These are phyloP conservation scores for Cylindrotheca fusiformis DNA, from an alignment of 108 stramenopile genomes.

Conservation along the genomic window DNA sequence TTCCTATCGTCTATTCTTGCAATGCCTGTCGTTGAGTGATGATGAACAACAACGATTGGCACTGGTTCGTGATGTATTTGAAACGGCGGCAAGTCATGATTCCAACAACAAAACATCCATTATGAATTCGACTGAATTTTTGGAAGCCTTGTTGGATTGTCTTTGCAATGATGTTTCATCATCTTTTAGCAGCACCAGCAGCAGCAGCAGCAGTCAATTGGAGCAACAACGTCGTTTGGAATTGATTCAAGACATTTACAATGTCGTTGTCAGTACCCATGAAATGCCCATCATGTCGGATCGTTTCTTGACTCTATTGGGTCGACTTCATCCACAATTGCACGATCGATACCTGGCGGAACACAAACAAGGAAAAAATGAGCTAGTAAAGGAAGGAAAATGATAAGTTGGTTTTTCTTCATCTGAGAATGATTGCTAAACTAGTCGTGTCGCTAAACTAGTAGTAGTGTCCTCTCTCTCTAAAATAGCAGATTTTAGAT, in stretches of 20 bases:
- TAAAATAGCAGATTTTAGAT: too few relatives aligned
- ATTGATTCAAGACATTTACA: neutral
- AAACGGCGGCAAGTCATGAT: too few relatives aligned
- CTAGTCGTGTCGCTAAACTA: too few relatives aligned
- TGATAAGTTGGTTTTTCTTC: too few relatives aligned
- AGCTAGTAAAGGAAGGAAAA: too few relatives aligned
- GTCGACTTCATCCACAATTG: neutral
- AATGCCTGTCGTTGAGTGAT: neutral
- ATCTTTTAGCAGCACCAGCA: neutral
- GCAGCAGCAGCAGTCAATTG: neutral
- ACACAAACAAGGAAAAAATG: too few relatives aligned
- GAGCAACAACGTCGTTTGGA: neutral
- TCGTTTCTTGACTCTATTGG: neutral
- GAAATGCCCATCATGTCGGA: neutral
- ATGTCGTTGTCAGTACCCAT: neutral
- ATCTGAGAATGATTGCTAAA: too few relatives aligned
- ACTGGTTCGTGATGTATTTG: neutral
- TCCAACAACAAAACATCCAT: too few relatives aligned
- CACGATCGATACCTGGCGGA: neutral
- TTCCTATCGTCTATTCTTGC: neutral
- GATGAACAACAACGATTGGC: neutral
- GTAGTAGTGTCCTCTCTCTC: too few relatives aligned
- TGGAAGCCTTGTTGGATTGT: constrained; percentile 1
- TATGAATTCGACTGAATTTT: too few relatives aligned
- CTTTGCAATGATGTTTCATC: neutral